Base-by-base conservation (phyloP, 75 land plant genomes). In the Larix kaempferi region DNA sequence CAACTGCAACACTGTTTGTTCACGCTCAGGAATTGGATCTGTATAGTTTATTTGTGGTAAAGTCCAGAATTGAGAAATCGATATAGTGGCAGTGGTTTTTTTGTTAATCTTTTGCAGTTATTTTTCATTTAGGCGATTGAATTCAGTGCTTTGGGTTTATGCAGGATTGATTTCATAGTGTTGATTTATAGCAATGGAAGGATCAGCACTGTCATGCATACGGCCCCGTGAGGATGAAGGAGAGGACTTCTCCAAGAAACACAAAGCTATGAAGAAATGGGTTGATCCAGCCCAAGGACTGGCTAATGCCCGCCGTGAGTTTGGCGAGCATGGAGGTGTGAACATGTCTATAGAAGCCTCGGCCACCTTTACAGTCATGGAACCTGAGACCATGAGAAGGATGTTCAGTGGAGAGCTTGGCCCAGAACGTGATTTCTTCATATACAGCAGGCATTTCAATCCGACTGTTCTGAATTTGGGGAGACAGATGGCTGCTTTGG, bases 281-380 rank as follows among this genome's bases (percentile, higher is more conserved):
- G 19, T 25, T 16, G 93, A 93, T 82, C 98, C 96, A 5, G 92
- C 86, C 23, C 87, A 84, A 44, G 93, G 92, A 3, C 76, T 95
- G 62, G 96, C 93, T 17, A 80, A 25, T 49, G 87, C 81, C 59
- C 81, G 98, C 27, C 98, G 89, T 81, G 98, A 95, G 81, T 95
- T 95, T 81, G 98, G 98, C 7, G 98, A 95, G 83, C 94, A 95
- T 79, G 98, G 98, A n/a, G 98, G 98, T 69, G 94, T 95, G 55
- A 95, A 95, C 81, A 95, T 95, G 98, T 93, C 96, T 49, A 95
- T 93, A 77, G 96, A 95, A 75, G 96, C 96, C 21, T 93, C 96
- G 5, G 86, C 96, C 64, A 95, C 98, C 33, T 95, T 95, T 89
- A 95, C 98, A 4, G 98, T 95, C 59, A 93, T 95, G 98, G 96